phyloP scores from a whole-genome alignment of 2,329 filamentous ascomycete genomes.

The Karstenula rhodostoma region DNA sequence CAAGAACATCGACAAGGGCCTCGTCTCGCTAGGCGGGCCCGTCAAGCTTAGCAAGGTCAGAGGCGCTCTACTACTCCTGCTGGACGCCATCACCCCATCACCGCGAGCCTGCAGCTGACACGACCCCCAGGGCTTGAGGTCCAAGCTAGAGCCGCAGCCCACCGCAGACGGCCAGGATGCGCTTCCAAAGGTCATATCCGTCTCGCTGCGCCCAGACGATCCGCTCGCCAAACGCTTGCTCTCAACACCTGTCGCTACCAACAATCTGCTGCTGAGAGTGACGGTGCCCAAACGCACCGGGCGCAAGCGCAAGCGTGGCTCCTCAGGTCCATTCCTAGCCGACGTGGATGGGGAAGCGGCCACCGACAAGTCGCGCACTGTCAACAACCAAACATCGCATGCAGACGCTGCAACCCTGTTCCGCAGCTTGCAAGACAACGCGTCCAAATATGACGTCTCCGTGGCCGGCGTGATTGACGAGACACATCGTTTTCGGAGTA shows the following conservation, averaged over 20 bases:
- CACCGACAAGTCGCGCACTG: neutral
- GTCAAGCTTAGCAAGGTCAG: constrained; percentile 62
- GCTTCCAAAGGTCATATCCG: constrained; percentile 62
- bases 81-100: constrained; percentile 11
- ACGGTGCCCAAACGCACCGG: constrained; percentile 88
- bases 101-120: constrained; percentile 13
- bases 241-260: constrained; percentile 77
- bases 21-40: constrained; percentile 68
- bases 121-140: constrained; percentile 34
- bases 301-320: constrained; percentile 83
- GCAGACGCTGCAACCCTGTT: constrained; percentile 57
- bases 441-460: constrained; percentile 70
- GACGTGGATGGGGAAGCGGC: constrained; percentile 40
- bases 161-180: constrained; percentile 41
- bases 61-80: constrained; percentile 8
- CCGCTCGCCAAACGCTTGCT: constrained; percentile 79
- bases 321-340: constrained; percentile 65
- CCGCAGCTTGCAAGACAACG: constrained; percentile 75
- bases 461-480: constrained; percentile 76
- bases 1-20: constrained; percentile 69
- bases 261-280: constrained; percentile 86
- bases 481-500: constrained; percentile 85
- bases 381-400: constrained; percentile 17
- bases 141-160: constrained; percentile 33
- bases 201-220: constrained; percentile 83